Percentiles rank a stretch among this genome's conserved stretches.
Evolutionary conservation across 2,329 filamentous ascomycete species (phyloP).

Genomic region (Hypoxylon sp.): DNA sequence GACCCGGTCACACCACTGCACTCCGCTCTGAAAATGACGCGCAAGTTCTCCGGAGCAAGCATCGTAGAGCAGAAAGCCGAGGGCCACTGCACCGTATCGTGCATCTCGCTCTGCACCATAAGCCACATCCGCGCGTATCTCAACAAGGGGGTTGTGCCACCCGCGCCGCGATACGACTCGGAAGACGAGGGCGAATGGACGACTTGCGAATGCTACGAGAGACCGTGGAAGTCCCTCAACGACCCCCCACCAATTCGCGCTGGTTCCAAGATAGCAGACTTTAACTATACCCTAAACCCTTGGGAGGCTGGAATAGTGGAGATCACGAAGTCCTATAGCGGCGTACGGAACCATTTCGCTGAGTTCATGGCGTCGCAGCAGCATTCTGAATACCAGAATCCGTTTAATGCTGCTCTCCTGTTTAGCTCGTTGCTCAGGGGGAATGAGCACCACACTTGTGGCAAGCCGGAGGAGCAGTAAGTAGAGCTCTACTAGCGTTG

Average conservation of each 20-base stretch:
- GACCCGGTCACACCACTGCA: constrained; percentile 72
- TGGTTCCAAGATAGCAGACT: too few species aligned
- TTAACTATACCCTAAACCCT: constrained; percentile 4
- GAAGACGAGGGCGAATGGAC: constrained; percentile 47
- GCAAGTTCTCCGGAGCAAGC: constrained; percentile 56
- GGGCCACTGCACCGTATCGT: constrained; percentile 57
- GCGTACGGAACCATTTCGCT: constrained; percentile 29
- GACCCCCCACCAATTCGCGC: neutral
- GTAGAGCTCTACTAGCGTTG: neutral
- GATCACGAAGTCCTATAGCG: constrained; percentile 30
- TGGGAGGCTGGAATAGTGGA: constrained; percentile 33
- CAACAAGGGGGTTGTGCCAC: constrained; percentile 55
- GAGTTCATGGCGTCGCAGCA: constrained; percentile 16
- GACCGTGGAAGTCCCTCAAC: constrained; percentile 49
- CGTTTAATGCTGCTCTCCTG: constrained; percentile 16
- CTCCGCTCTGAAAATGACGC: constrained; percentile 61
- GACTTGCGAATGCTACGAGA: constrained; percentile 51
- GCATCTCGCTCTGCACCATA: constrained; percentile 57
- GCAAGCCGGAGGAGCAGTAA: neutral
- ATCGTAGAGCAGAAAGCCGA: constrained; percentile 57
- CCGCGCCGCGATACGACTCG: constrained; percentile 44
- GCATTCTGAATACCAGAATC: constrained; percentile 25
- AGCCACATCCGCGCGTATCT: constrained; percentile 56
- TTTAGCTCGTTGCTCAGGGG: neutral
- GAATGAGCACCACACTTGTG: constrained; percentile 12